Base-by-base conservation (phyloP, 306 rosid genomes). In the Pachyrhizus erosus region DNA sequence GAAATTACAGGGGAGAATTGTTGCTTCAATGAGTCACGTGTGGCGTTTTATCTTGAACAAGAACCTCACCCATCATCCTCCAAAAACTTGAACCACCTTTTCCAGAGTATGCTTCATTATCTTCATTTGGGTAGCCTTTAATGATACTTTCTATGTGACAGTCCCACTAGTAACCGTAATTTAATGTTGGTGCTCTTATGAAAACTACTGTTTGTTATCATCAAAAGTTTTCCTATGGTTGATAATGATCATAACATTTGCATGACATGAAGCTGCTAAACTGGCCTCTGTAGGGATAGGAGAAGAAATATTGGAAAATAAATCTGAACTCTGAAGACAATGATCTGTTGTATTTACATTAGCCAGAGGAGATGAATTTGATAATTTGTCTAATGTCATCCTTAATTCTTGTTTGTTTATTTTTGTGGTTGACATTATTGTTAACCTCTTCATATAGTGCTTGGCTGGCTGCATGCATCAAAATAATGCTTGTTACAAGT, bases 11-110 rank as follows among this genome's bases (percentile, higher is more conserved):
- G 99, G 75, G 84, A 87, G 80, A 96, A 93, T 83, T 96, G 98
- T 79, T 96, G 96, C 96, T 87, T 96, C 82, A 96, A 96, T 79
- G 87, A 88, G 70, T 93, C 99, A 2, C 94, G 96, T 1, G 91
- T 93, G 90, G 94, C 85, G 69, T 87, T 82, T 79, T 93, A 90
- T 84, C 94, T 96, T 48, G 87, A 89, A 21, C 91, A 87, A 84
- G 99, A 91, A 84, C 99, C 98, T 27, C 97, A 96, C 61, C 90
- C 99, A 2, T 88, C 99, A 33, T 93, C 99, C 33, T 68, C 97
- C 82, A 96, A 96, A 87, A 96, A 96, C 84, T 70, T 96, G 88
- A 82, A 54, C 83, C 97, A 96, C 85, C 96, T 96, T 77, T 96
- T 93, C 96, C 97, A 96, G 84, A 92, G 99, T 96, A 96, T 52